Evolutionary conservation across 1,139 yeast species (phyloP), one percentile per base, ranked within the genome.

Genomic region (Kodamaea ohmeri): DNA sequence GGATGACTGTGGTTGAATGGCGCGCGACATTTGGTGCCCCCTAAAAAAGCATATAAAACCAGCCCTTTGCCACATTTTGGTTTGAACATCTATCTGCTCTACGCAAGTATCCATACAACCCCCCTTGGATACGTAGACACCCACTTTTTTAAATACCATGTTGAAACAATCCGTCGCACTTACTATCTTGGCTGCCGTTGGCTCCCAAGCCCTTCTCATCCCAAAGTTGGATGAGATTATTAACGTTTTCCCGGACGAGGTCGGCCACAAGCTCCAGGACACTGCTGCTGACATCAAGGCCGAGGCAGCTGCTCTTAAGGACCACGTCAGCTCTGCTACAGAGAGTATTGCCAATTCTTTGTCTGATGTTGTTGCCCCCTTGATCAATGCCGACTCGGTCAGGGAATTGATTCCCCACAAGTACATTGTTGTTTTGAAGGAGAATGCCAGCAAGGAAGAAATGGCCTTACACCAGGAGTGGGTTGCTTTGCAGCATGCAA

Each of bases 391-490:
- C 36, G 67, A 63, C 38, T 49, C 61, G 67, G 43, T 60, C 27
- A 65, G 73, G 42, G 75, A 77, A 49, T 52, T 74, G 38, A 76
- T 87, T 50, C 85, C 89, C 36, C 78, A 85, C 68, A 80, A 84
- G 57, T 89, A 86, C 67, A 85, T 89, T 46, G 50, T 67, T 31
- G 88, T 86, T 35, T 78, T 87, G 66, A 87, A 86, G 70, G 76
- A 78, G 36, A 76, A 69, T 37, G 67, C 79, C 34, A 55, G 72
- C 21, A 59, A 67, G 17, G 75, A 76, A 27, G 74, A 74, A 42
- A 65, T 77, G 24, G 67, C 69, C 22, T 71, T 76, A 67, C 96
- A 88, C 66, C 74, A 73, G 54, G 73, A 74, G 51, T 73, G 84
- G 80, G 78, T 84, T 48, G 65, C 71, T 36, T 63, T 65, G 37